Evolutionary conservation across 345 rosid genomes (phyloP).

Genomic region (Combretum micranthum): DNA sequence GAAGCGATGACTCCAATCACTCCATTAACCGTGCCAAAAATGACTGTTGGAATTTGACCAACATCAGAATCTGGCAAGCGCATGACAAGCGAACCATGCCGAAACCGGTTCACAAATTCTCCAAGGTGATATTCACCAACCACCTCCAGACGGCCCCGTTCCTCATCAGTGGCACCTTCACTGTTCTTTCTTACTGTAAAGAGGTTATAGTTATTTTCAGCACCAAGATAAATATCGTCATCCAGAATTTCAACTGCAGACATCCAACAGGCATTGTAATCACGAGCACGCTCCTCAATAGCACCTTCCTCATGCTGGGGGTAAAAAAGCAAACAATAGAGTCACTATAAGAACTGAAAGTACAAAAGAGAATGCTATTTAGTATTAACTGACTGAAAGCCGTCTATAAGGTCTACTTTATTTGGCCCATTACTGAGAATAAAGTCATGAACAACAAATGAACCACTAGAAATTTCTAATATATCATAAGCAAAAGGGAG

Average conservation of each 20-base stretch:
- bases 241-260: constrained; percentile 88
- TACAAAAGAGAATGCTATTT: not conserved
- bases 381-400: not conserved
- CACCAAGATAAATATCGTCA: constrained; percentile 77
- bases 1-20: constrained; percentile 94
- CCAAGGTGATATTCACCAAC: constrained; percentile 92
- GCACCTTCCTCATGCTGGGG: constrained; percentile 87
- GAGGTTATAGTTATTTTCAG: constrained; percentile 75
- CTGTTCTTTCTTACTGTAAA: constrained; percentile 82
- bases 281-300: constrained; percentile 84
- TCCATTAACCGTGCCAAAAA: constrained; percentile 81
- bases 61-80: constrained; percentile 82
- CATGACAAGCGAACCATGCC: constrained; percentile 97
- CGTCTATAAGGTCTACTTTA: not conserved
- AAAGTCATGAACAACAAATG: no score
- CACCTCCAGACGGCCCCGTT: constrained; percentile 74
- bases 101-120: constrained; percentile 79
- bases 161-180: constrained; percentile 86
- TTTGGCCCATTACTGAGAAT: no score
- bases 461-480: no score
- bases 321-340: constrained; percentile 4
- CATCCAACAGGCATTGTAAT: constrained; percentile 91
- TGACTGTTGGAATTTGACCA: constrained; percentile 80
- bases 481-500: no score
- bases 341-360: not conserved